Conservation (phyloP, 2,329 filamentous ascomycete genomes). For the Alternaria ethzedia region DNA sequence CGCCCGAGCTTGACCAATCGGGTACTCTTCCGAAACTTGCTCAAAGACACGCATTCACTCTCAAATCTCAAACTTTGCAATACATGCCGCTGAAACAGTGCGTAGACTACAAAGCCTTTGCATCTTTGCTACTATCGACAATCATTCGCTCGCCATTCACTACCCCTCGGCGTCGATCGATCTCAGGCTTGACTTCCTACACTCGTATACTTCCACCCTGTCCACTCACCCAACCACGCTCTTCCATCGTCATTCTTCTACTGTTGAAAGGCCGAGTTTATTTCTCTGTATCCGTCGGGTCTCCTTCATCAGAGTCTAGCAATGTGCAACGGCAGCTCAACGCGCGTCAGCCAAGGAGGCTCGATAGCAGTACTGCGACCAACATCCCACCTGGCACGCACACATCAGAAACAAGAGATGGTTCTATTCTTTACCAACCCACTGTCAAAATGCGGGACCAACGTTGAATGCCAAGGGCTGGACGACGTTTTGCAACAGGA, state of each 20-base stretch:
- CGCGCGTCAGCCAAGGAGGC: conserved; percentile 41
- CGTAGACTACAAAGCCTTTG: neutral
- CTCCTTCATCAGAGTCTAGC: neutral
- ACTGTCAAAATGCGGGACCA: conserved; percentile 30
- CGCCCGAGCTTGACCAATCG: conserved; percentile 28
- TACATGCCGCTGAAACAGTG: neutral
- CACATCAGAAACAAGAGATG: conserved; percentile 27
- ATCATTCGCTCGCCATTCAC: neutral
- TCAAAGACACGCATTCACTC: conserved; percentile 44
- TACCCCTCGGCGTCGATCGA: neutral
- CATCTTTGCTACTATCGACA: no score
- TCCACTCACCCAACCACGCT: neutral
- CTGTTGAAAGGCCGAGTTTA: neutral
- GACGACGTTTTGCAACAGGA: conserved; percentile 8
- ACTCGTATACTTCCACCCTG: neutral
- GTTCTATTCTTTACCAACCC: conserved; percentile 38
- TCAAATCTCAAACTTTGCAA: conserved; percentile 16
- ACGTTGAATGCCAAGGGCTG: conserved; percentile 36
- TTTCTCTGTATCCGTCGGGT: neutral
- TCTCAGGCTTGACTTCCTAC: neutral
- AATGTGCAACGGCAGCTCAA: conserved; percentile 43
- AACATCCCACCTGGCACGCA: conserved; percentile 9
- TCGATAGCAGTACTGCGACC: conserved; percentile 44
- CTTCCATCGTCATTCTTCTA: neutral
- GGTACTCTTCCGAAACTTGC: conserved; percentile 46